phyloP scores from a whole-genome alignment of 345 rosid species.

The Sisymbrium irio region DNA sequence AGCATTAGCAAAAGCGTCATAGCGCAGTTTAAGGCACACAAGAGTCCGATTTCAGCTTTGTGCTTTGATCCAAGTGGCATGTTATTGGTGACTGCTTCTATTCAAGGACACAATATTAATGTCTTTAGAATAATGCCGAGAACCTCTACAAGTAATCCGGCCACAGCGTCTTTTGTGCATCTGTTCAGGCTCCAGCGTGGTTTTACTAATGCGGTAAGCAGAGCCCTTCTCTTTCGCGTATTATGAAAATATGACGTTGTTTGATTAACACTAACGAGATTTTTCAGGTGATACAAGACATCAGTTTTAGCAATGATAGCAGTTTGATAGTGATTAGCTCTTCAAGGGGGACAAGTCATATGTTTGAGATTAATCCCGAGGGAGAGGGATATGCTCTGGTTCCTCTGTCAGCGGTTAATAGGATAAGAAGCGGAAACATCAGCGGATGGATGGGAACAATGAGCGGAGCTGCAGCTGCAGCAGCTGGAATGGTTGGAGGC shows the following conservation, averaged over 20 bases:
- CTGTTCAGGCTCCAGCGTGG: conserved; percentile 94
- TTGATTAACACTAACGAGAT: neutral
- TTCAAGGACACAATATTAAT: conserved; percentile 88
- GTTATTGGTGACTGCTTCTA: conserved; percentile 88
- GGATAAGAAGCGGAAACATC: conserved; percentile 71
- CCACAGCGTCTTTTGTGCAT: conserved; percentile 51
- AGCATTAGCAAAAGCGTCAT: conserved; percentile 62
- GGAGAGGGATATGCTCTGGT: conserved; percentile 50
- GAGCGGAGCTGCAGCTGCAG: conserved; percentile 81
- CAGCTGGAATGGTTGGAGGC: conserved; percentile 65
- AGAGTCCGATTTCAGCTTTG: conserved; percentile 83
- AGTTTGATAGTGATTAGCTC: conserved; percentile 89
- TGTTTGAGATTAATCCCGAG: conserved; percentile 71
- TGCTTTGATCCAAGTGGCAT: conserved; percentile 92
- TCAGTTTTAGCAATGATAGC: conserved; percentile 86
- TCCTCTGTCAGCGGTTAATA: conserved; percentile 68
- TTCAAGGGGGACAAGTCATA: conserved; percentile 90
- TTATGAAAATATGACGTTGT: neutral
- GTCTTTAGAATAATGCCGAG: conserved; percentile 79
- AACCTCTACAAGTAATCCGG: conserved; percentile 40
- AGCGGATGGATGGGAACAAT: conserved; percentile 82
- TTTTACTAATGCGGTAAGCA: conserved; percentile 82
- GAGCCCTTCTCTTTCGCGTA: neutral
- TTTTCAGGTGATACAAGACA: conserved; percentile 88
- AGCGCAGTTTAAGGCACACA: conserved; percentile 88